phyloP scores from a whole-genome alignment of 352 stramenopile species.

The Phytophthora palmivora region DNA sequence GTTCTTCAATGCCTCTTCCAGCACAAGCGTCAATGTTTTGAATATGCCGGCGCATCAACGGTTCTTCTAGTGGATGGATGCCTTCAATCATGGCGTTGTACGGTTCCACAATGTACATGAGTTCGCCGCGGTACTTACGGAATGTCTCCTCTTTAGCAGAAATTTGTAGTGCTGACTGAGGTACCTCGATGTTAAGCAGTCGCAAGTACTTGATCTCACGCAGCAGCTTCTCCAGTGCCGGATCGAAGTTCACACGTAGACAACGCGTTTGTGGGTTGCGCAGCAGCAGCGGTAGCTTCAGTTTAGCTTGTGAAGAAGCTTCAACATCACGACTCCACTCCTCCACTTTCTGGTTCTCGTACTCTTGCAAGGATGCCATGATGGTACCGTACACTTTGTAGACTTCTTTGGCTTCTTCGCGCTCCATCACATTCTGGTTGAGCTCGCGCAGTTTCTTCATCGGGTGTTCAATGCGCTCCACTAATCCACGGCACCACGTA shows the following conservation, averaged over 20 bases:
- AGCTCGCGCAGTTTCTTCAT: conserved; percentile 97
- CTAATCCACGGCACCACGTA: conserved; percentile 96
- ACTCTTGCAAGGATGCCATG: conserved; percentile 96
- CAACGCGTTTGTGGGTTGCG: conserved; percentile 91
- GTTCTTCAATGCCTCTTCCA: conserved; percentile 91
- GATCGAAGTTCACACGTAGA: conserved; percentile 98
- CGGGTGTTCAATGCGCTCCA: conserved; percentile 96
- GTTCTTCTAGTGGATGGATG: conserved; percentile 97
- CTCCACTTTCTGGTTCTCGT: conserved; percentile 97
- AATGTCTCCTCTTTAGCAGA: conserved; percentile 96
- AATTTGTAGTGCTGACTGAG: conserved; percentile 94
- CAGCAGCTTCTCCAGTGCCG: conserved; percentile 95
- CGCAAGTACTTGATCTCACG: conserved; percentile 99
- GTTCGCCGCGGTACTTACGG: conserved; percentile 95
- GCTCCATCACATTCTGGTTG: conserved; percentile 97
- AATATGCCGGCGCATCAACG: conserved; percentile 95
- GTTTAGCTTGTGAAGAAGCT: conserved; percentile 94
- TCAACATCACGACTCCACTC: conserved; percentile 97
- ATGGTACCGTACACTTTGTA: conserved; percentile 97
- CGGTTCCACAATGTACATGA: conserved; percentile 98
- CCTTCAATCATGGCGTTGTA: conserved; percentile 98
- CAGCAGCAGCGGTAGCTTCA: conserved; percentile 95
- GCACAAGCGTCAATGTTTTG: conserved; percentile 96
- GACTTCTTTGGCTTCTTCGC: conserved; percentile 98
- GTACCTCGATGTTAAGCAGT: conserved; percentile 95